phyloP scores from a whole-genome alignment of 345 rosid genomes.

The Nephelium lappaceum region DNA sequence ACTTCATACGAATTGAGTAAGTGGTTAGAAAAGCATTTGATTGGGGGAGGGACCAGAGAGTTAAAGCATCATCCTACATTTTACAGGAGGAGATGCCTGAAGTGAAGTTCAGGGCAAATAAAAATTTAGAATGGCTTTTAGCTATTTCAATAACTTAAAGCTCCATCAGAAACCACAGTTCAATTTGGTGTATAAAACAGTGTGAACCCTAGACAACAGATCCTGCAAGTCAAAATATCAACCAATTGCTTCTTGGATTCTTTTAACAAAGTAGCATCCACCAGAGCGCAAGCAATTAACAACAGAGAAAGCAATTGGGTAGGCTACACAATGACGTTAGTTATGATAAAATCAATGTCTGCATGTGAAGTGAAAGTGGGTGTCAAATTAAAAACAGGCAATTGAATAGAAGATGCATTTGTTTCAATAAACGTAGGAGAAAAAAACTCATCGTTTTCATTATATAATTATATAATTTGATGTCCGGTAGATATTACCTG shows the following conservation, averaged over 20 bases:
- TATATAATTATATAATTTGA: too few species aligned
- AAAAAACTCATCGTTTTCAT: too few species aligned
- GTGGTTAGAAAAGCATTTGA: neutral
- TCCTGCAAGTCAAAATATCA: too few species aligned
- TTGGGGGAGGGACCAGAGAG: neutral
- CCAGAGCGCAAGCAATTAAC: too few species aligned
- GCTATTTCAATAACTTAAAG: neutral
- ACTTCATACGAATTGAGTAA: neutral
- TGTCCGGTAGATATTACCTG: constrained; percentile 47
- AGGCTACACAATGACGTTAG: neutral
- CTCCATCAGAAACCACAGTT: too few species aligned
- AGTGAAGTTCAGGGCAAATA: neutral
- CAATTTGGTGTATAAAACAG: too few species aligned
- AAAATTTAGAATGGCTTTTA: neutral
- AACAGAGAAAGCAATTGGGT: neutral
- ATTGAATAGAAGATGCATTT: neutral
- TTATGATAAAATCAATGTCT: too few species aligned
- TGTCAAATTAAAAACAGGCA: neutral
- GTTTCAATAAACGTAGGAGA: neutral
- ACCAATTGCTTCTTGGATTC: neutral
- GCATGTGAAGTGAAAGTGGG: neutral
- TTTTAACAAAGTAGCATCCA: neutral
- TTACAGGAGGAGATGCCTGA: neutral
- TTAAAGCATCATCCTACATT: too few species aligned
- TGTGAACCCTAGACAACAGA: too few species aligned